Evolutionary conservation across 75 land plant species (phyloP).

Genomic region (Picea glauca): DNA sequence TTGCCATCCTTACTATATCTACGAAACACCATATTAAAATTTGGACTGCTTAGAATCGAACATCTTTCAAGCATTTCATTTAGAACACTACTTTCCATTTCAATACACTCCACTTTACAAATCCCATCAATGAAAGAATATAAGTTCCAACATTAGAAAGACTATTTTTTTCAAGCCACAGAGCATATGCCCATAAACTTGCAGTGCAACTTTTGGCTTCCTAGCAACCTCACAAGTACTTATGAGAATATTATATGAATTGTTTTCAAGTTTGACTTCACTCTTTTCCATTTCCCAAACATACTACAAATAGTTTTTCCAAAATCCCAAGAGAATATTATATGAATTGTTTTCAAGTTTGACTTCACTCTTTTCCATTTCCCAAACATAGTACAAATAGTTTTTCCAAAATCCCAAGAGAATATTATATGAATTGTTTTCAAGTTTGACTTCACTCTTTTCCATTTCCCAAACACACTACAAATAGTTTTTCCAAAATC

Average conservation of each 20-base stretch:
- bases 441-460: constrained; percentile 25
- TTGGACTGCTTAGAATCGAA: constrained; percentile 55
- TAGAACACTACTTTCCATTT: constrained; percentile 44
- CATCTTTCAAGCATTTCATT: constrained; percentile 65
- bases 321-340: constrained; percentile 24
- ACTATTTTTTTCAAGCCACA: constrained; percentile 19
- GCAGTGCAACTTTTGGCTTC: constrained; percentile 44
- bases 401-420: constrained; percentile 53
- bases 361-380: constrained; percentile 49
- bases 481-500: constrained; percentile 42
- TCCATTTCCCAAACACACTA: constrained; percentile 66
- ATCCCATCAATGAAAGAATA: constrained; percentile 53
- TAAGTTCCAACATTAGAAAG: constrained; percentile 54
- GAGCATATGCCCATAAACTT: constrained; percentile 24
- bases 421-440: constrained; percentile 45
- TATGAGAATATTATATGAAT: constrained; percentile 9
- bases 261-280: too few relatives aligned
- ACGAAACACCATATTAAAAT: constrained; percentile 69
- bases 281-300: too few relatives aligned
- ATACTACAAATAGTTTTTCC: too few relatives aligned
- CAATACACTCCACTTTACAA: constrained; percentile 38
- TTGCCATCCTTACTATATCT: constrained; percentile 59
- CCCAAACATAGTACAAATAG: constrained; percentile 49
- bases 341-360: constrained; percentile 33
- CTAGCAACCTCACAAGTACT: constrained; percentile 58